Evolutionary conservation across 2,329 filamentous ascomycete species (phyloP).

Genomic region (Ilyonectria destructans): DNA sequence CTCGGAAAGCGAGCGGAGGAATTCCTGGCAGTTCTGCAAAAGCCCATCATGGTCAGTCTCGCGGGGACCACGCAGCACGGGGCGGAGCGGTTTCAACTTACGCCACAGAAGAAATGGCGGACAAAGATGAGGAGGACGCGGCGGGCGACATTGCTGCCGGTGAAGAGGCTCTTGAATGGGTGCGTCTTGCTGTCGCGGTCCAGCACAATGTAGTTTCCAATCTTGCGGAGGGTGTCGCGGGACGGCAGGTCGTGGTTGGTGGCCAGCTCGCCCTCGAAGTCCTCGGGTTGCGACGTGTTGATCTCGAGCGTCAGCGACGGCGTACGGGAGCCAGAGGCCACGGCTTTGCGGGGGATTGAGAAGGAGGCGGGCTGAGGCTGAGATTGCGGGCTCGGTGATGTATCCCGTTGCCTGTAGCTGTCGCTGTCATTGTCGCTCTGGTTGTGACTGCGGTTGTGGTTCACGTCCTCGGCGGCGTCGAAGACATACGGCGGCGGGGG

Average conservation of each 20-base stretch:
- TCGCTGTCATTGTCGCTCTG: slow-evolving; percentile 4
- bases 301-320: slow-evolving; percentile 52
- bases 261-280: slow-evolving; percentile 71
- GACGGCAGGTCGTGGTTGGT: slow-evolving; percentile 72
- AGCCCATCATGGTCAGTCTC: neutral
- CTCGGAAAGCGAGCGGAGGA: slow-evolving; percentile 74
- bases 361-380: slow-evolving; percentile 17
- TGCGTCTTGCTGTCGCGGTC: slow-evolving; percentile 74
- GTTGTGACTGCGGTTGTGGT: slow-evolving; percentile 18
- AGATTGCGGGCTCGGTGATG: neutral
- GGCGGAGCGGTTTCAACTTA: slow-evolving; percentile 60
- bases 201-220: slow-evolving; percentile 72
- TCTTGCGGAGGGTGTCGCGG: slow-evolving; percentile 63
- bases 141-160: slow-evolving; percentile 67
- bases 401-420: neutral
- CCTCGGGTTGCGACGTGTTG: slow-evolving; percentile 60
- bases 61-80: neutral
- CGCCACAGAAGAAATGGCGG: slow-evolving; percentile 86
- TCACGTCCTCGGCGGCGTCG: slow-evolving; percentile 26
- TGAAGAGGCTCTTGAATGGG: slow-evolving; percentile 76
- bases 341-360: slow-evolving; percentile 38
- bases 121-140: slow-evolving; percentile 82
- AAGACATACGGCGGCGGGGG: slow-evolving; percentile 30
- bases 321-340: slow-evolving; percentile 38
- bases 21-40: slow-evolving; percentile 82